Evolutionary conservation across 345 rosid species (phyloP), one percentile per base, ranked within the genome.

Genomic region (Pelargonium nanum): DNA sequence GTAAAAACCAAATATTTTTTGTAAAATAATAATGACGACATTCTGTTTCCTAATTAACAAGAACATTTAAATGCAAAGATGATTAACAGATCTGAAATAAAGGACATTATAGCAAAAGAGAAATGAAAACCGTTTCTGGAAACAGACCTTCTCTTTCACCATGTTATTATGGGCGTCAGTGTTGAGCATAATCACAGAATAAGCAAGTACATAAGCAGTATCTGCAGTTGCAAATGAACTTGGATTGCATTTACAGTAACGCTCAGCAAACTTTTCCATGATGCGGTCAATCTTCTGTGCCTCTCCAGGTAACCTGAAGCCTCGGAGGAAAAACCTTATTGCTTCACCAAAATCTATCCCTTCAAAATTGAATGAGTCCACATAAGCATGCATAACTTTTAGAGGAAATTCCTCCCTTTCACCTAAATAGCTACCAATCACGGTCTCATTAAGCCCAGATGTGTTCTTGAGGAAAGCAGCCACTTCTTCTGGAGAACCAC

Each of bases 241-340:
- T 55, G 95, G 91, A 76, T 83, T 86, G 83, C 91, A 87, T 85
- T 83, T 89, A 70, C 96, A 92, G 70, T 80, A 92, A 70, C 97
- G 89, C 72, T 92, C 98, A 34, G 96, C 98, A 78, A 89, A 92
- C 83, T 92, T 89, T 70, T 89, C 96, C 95, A 92, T 87, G 53
- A 92, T 85, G 64, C 95, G 93, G 73, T 89, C 96, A 80, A 92
- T 89, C 79, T 92, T 92, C 80, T 92, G 97, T n/a, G 98, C 95
- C 77, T 92, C 98, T 68, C 95, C 95, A 19, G 97, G 98, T 65
- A 92, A 77, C 77, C 89, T 85, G 67, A 92, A 92, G 65, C 97
- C 96, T 23, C 81, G 73, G 26, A 92, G 75, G 82, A 92, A 89
- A 80, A 85, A 92, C 83, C 97, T 87, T 79, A 89, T 80, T 19